Percentiles rank a stretch among this genome's conserved stretches.
Evolutionary conservation across 1,284 basidiomycete genomes (phyloP).

Genomic region (Peniophora sp.): DNA sequence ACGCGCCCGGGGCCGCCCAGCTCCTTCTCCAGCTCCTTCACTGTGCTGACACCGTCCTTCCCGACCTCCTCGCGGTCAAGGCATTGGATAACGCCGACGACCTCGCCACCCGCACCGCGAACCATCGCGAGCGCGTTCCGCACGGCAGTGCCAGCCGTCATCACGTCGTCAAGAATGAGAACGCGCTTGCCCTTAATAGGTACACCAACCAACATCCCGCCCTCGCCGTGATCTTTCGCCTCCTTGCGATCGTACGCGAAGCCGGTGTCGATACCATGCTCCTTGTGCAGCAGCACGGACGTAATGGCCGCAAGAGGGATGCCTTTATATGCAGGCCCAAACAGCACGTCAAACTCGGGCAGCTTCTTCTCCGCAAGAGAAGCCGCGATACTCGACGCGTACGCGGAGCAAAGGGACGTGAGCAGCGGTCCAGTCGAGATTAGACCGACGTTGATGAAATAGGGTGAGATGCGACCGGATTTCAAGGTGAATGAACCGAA

Average conservation of each 20-base stretch:
- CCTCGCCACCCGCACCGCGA: conserved; percentile 56
- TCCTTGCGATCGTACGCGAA: conserved; percentile 96
- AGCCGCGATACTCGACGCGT: conserved; percentile 68
- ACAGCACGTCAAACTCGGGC: conserved; percentile 82
- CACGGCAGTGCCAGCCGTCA: conserved; percentile 93
- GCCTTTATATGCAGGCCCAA: conserved; percentile 98
- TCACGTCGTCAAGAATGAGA: conserved; percentile 92
- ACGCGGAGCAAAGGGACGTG: conserved; percentile 76
- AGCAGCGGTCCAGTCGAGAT: conserved; percentile 84
- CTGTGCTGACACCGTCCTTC: conserved; percentile 60
- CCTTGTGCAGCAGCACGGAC: conserved; percentile 66
- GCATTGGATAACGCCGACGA: conserved; percentile 88
- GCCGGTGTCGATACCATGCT: conserved; percentile 63
- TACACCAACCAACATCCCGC: conserved; percentile 88
- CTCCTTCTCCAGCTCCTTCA: conserved; percentile 79
- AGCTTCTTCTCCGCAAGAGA: conserved; percentile 33
- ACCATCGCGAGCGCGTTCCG: conserved; percentile 76
- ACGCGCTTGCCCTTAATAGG: conserved; percentile 74
- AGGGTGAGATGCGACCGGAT: conserved; percentile 91
- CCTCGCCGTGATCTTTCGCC: conserved; percentile 93
- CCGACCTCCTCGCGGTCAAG: conserved; percentile 90
- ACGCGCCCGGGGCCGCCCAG: conserved; percentile 61
- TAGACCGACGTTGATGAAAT: conserved; percentile 94
- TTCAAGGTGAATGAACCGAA: conserved; percentile 91
- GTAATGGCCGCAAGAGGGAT: conserved; percentile 92